Evolutionary conservation across 2,329 filamentous ascomycete species (phyloP), one percentile per base, ranked within the genome.

Genomic region (Zymoseptoria tritici): DNA sequence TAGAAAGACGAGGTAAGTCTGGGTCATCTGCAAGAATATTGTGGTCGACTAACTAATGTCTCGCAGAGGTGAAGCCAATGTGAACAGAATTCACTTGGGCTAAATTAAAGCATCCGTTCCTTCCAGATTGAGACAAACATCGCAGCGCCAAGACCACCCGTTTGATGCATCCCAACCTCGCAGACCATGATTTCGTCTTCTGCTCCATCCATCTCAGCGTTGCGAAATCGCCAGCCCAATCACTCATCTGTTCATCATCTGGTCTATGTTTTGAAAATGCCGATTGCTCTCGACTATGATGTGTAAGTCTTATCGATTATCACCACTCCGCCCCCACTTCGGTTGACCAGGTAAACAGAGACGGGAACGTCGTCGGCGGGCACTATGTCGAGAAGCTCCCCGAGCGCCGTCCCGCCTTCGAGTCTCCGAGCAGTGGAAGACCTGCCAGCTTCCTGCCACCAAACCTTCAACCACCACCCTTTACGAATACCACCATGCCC

Each of bases 311-410:
- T 56, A 58, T 60, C 22, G 16, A n/a, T n/a, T 19, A 49, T 8
- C 24, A 6, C 21, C 26, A 9, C 11, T 16, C n/a, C 22, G 20
- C 26, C 26, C 26, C 31, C 26, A 55, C 31, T 36, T 13, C 36
- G 16, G 26, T 54, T 62, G 52, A 62, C 53, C 46, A 46, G 54
- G 51, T 21, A 42, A 46, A 21, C 56, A 58, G 62, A 52, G 46
- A 64, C 55, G 64, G 64, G 49, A 62, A 62, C 53, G 60, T 61
- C 54, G 53, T 61, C 29, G 64, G 64, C 60, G 64, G 58, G 3
- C 64, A 61, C 42, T 52, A 51, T n/a, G 58, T 66, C 26, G 55
- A 63, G 46, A 54, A 55, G 51, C 53, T 65, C 1, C 60, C 57
- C 11, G 46, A 59, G 20, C 60, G 55, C 16, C 36, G 36, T n/a